Conservation (phyloP, 148 eudicot species). For the Rheum nobile region DNA sequence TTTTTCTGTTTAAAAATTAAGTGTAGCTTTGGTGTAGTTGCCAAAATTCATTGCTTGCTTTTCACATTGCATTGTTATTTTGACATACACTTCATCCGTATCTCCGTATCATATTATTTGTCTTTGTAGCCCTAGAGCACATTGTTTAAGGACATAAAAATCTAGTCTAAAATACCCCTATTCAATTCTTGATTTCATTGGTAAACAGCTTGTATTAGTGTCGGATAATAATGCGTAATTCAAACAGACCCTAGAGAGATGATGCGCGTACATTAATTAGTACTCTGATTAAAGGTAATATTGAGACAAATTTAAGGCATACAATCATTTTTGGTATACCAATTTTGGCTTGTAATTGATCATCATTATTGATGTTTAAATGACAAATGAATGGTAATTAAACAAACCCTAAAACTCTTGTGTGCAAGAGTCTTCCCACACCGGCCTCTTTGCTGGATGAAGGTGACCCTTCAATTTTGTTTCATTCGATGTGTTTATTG, state of each 20-base stretch:
- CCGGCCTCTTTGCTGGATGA: background rate
- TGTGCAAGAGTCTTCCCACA: background rate
- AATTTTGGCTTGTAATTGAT: too few relatives aligned
- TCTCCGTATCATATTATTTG: too few relatives aligned
- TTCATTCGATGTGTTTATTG: background rate
- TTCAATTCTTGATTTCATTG: too few relatives aligned
- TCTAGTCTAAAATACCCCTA: too few relatives aligned
- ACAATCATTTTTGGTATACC: background rate
- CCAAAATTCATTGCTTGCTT: background rate
- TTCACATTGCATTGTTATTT: background rate
- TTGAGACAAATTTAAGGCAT: too few relatives aligned
- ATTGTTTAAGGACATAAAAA: too few relatives aligned
- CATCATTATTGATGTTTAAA: background rate
- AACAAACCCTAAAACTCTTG: background rate
- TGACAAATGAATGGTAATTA: background rate
- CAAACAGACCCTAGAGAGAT: too few relatives aligned
- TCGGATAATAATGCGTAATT: too few relatives aligned
- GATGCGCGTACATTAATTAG: too few relatives aligned
- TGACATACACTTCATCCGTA: background rate
- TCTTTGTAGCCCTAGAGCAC: too few relatives aligned
- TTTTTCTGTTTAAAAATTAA: background rate
- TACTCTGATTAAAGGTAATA: too few relatives aligned
- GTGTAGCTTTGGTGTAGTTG: constrained; percentile 2
- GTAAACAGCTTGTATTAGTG: too few relatives aligned
- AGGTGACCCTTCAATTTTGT: background rate